These are phyloP conservation scores for Arthrobotrys iridis DNA, from an alignment of 2,329 filamentous ascomycete genomes.

Conservation along the genomic window DNA sequence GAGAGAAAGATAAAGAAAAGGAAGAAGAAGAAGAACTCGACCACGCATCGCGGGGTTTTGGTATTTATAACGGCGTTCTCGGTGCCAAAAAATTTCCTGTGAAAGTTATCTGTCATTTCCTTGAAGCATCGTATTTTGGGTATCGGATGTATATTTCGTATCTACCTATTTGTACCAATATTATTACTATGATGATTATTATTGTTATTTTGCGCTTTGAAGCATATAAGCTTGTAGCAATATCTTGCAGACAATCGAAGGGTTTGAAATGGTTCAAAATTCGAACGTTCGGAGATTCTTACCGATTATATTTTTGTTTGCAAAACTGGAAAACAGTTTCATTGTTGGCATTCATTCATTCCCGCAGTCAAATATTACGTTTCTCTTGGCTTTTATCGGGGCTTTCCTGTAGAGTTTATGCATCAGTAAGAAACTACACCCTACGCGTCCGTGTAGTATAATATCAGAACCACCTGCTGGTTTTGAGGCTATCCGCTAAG, in stretches of 20 bases:
- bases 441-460: not conserved
- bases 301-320: constrained; percentile 37
- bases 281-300: constrained; percentile 37
- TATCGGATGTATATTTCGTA: not conserved
- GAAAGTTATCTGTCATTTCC: not conserved
- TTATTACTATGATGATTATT: not conserved
- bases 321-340: constrained; percentile 20
- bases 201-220: too few species aligned
- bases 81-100: not conserved
- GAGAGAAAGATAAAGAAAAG: constrained; percentile 12
- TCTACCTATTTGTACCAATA: not conserved
- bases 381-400: constrained; percentile 20
- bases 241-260: not conserved
- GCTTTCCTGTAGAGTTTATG: constrained; percentile 14
- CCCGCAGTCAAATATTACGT: constrained; percentile 3
- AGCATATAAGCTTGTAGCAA: too few species aligned
- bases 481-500: constrained; percentile 16
- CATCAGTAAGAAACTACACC: constrained; percentile 9
- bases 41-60: constrained; percentile 34
- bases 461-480: constrained; percentile 31
- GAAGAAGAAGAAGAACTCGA: constrained; percentile 19
- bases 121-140: not conserved
- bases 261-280: not conserved
- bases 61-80: constrained; percentile 34
- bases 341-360: constrained; percentile 5